phyloP scores from a whole-genome alignment of 805 yeast species.

The Starmera amethionina region DNA sequence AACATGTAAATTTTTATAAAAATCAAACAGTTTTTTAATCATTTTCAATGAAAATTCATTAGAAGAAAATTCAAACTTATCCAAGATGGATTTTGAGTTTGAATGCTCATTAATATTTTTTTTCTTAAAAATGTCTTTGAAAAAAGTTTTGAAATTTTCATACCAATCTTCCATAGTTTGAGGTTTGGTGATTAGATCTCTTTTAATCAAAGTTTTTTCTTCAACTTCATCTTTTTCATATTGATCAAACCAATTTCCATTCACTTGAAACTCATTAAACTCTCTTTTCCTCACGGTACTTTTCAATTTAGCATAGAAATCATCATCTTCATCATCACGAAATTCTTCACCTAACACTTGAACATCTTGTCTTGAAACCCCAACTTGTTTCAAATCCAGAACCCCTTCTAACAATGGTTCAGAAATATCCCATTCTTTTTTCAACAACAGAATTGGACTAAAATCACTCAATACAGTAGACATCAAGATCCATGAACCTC shows the following conservation, averaged over 20 bases:
- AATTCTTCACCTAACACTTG: conserved; percentile 15
- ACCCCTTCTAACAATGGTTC: conserved; percentile 46
- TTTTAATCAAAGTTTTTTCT: not conserved
- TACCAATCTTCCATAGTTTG: conserved; percentile 12
- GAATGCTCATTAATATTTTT: conserved; percentile 7
- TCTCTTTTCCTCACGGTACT: not conserved
- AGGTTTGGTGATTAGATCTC: not conserved
- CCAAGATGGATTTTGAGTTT: conserved; percentile 3
- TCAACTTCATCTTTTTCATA: not conserved
- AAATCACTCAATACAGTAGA: conserved; percentile 29
- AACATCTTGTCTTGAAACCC: conserved; percentile 18
- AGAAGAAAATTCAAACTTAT: conserved; percentile 9
- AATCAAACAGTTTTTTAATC: conserved; percentile 27
- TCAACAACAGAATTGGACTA: conserved; percentile 26
- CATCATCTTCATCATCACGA: conserved; percentile 13
- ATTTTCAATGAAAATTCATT: conserved; percentile 17
- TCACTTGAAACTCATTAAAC: no score
- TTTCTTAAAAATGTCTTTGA: conserved; percentile 18
- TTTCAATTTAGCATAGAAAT: conserved; percentile 15
- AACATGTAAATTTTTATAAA: conserved; percentile 42
- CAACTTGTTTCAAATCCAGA: conserved; percentile 38
- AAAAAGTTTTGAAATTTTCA: conserved; percentile 13
- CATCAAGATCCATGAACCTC: conserved; percentile 68
- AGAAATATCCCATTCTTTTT: conserved; percentile 31
- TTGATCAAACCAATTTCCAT: no score